Evolutionary conservation across 1,284 basidiomycete genomes (phyloP), one percentile per base, ranked within the genome.

Genomic region (Pterulicium gracile): DNA sequence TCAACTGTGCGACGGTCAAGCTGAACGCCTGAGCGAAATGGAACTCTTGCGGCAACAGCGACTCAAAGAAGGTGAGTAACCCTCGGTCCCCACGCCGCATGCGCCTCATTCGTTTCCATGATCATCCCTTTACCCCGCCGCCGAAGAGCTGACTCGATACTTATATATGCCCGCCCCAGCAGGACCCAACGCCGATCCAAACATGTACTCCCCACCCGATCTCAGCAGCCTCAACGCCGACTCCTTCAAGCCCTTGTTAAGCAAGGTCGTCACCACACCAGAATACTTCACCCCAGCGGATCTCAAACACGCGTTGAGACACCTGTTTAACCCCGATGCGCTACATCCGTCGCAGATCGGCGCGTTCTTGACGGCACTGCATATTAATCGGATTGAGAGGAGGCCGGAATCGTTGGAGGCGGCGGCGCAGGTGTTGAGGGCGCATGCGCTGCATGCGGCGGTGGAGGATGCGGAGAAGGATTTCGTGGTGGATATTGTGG

Each of bases 321-420:
- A 88, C 62, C 66, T 93, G 44, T 81, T 89, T 58, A 79, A 74
- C 0, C 77, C 81, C 2, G 72, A 79, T 47, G 64, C 68, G 36
- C 68, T 79, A 2, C 72, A 73, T 5, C 79, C 81, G 2, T 72
- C 77, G 0, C 87, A 93, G 59, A 77, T 89, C 43, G 88, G 89
- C 18, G 81, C 89, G 0, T 91, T 93, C 61, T 67, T 94, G 40
- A 83, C 87, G 0, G 88, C 88, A 3, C 65, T 89, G 45, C 88
- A 90, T 52, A 69, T 90, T 48, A 77, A 84, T 44, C 77, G 79
- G 22, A 66, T 90, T 21, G 90, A 93, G 52, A 62, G 75, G 22
- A 68, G 78, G n/a, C 76, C 87, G 14, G 83, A 87, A 32, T 78
- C 79, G 21, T 74, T 93, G 35, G 79, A 80, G 1, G 82, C 81